phyloP scores from a whole-genome alignment of 2,329 filamentous ascomycete genomes.

The Fusarium coicis region DNA sequence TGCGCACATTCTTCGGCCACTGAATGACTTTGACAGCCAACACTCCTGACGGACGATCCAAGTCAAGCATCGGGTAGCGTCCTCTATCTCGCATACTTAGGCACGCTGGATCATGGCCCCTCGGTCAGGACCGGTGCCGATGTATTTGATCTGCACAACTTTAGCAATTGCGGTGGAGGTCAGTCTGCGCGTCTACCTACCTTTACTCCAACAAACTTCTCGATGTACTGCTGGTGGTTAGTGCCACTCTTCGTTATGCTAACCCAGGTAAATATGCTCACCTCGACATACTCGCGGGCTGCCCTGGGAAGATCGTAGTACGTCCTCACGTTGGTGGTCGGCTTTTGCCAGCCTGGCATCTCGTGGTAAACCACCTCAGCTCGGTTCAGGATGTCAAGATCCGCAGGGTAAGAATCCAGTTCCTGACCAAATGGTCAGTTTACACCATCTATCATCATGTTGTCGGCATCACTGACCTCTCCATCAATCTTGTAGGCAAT shows the following conservation, averaged over 20 bases:
- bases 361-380: background rate
- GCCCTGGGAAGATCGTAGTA: background rate
- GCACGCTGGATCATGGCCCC: background rate
- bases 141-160: background rate
- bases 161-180: background rate
- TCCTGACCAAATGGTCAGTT: background rate
- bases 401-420: background rate
- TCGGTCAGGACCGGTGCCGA: background rate
- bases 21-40: slow-evolving; percentile 21
- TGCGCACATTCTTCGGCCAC: slow-evolving; percentile 18
- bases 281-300: background rate
- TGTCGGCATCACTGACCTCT: background rate
- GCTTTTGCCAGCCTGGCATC: background rate
- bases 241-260: background rate
- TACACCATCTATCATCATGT: background rate
- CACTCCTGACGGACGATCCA: slow-evolving; percentile 17
- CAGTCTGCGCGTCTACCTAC: background rate
- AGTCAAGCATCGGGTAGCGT: slow-evolving; percentile 15
- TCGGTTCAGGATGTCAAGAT: background rate
- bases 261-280: background rate
- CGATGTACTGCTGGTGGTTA: background rate
- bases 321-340: background rate
- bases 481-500: background rate
- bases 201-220: background rate
- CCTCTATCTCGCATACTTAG: slow-evolving; percentile 7